Evolutionary conservation across 2,329 filamentous ascomycete genomes (phyloP).

Genomic region (Aspergillus sp.): DNA sequence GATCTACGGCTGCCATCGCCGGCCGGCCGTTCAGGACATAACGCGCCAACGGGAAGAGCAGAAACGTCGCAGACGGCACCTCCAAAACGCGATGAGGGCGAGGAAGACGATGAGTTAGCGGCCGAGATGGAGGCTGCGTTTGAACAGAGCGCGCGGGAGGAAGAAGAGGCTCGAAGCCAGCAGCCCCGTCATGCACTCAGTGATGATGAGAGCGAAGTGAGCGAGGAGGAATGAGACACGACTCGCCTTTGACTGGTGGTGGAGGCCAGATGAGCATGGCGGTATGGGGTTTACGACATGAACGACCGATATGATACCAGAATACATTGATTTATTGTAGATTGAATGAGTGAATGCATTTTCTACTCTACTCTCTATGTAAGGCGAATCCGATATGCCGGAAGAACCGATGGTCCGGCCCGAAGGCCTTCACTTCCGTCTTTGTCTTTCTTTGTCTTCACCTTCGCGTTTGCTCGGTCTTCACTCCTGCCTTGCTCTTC

Average conservation of each 20-base stretch:
- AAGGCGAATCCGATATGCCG: too few relatives aligned
- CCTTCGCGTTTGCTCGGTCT: too few relatives aligned
- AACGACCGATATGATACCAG: too few relatives aligned
- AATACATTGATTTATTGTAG: too few relatives aligned
- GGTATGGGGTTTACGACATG: too few relatives aligned
- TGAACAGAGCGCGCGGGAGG: slow-evolving; percentile 32
- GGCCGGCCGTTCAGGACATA: slow-evolving; percentile 14
- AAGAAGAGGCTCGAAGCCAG: slow-evolving; percentile 33
- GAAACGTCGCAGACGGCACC: slow-evolving; percentile 12
- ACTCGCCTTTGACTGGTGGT: background rate
- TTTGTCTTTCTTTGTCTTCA: too few relatives aligned
- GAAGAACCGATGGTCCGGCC: too few relatives aligned
- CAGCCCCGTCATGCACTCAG: slow-evolving; percentile 28
- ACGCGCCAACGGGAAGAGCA: slow-evolving; percentile 7
- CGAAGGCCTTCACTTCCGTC: too few relatives aligned
- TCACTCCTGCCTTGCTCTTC: too few relatives aligned
- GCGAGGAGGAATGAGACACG: slow-evolving; percentile 57
- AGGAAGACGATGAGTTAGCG: slow-evolving; percentile 46
- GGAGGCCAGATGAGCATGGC: too few relatives aligned
- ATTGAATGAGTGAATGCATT: too few relatives aligned
- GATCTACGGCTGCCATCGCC: slow-evolving; percentile 30
- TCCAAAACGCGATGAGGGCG: slow-evolving; percentile 21
- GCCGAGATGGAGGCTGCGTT: slow-evolving; percentile 50
- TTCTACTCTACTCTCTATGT: too few relatives aligned
- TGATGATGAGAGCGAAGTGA: slow-evolving; percentile 55